Percentiles rank a stretch among this genome's conserved stretches.
phyloP scores from a whole-genome alignment of 345 rosid species.

The Iberis pinnata region DNA sequence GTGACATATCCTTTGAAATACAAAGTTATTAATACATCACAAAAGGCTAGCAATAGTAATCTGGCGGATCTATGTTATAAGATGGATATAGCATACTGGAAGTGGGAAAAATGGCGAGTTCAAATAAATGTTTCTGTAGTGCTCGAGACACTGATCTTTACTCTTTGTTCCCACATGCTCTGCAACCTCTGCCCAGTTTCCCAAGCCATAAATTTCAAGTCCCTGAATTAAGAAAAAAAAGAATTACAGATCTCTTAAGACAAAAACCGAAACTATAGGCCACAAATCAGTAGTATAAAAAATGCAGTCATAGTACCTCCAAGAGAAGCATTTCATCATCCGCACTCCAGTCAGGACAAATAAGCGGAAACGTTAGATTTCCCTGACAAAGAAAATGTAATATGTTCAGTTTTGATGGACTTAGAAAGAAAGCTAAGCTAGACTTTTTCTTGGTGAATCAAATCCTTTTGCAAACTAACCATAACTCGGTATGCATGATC shows the following conservation, averaged over 20 bases:
- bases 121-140: slow-evolving; percentile 64
- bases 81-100: slow-evolving; percentile 49
- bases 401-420: neutral
- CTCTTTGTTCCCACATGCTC: slow-evolving; percentile 98
- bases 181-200: slow-evolving; percentile 93
- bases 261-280: neutral
- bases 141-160: slow-evolving; percentile 83
- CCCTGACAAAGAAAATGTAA: slow-evolving; percentile 48
- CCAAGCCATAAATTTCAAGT: slow-evolving; percentile 94
- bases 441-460: neutral
- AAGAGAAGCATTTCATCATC: slow-evolving; percentile 95
- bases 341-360: slow-evolving; percentile 94
- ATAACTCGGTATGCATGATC: slow-evolving; percentile 86
- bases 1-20: slow-evolving; percentile 77
- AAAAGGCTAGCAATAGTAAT: neutral
- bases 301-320: slow-evolving; percentile 46
- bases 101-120: slow-evolving; percentile 84
- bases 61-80: neutral
- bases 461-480: slow-evolving; percentile 43
- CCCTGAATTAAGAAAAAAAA: slow-evolving; percentile 43
- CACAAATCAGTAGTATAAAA: slow-evolving; percentile 10
- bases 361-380: slow-evolving; percentile 76
- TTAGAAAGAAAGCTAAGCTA: no score
- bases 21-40: slow-evolving; percentile 12
- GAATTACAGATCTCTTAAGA: neutral